Evolutionary conservation across 805 yeast species (phyloP).

Genomic region (Kluyveromyces nonfermentans): DNA sequence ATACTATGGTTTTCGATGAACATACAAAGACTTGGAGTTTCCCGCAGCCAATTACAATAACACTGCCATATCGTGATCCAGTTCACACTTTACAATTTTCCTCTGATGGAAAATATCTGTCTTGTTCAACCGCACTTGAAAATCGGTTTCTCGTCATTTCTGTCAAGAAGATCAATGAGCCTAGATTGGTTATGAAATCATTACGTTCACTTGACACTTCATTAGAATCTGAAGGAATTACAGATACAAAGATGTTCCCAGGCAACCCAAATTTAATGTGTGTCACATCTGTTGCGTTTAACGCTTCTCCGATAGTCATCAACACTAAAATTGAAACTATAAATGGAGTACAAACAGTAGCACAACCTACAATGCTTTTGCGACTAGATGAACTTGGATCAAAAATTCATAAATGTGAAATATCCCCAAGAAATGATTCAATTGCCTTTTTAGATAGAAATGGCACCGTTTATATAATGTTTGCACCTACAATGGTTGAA

Average conservation of each 20-base stretch:
- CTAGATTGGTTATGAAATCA: slow-evolving; percentile 61
- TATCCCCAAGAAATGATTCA: slow-evolving; percentile 82
- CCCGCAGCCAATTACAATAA: slow-evolving; percentile 58
- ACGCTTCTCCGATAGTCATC: slow-evolving; percentile 57
- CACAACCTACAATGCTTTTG: slow-evolving; percentile 51
- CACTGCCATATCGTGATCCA: slow-evolving; percentile 82
- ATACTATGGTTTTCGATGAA: slow-evolving; percentile 27
- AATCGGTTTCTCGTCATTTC: slow-evolving; percentile 70
- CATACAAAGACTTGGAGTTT: slow-evolving; percentile 6
- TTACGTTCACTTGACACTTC: slow-evolving; percentile 53
- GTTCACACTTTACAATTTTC: slow-evolving; percentile 68
- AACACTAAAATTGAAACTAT: slow-evolving; percentile 49
- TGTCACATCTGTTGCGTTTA: slow-evolving; percentile 51
- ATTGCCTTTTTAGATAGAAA: slow-evolving; percentile 71
- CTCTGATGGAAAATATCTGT: slow-evolving; percentile 54
- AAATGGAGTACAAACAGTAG: slow-evolving; percentile 34
- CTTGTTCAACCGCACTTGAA: slow-evolving; percentile 63
- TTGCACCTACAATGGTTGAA: slow-evolving; percentile 49
- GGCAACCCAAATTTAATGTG: slow-evolving; percentile 47
- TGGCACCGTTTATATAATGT: slow-evolving; percentile 64
- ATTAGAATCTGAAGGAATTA: slow-evolving; percentile 81
- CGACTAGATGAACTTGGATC: slow-evolving; percentile 76
- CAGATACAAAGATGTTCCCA: slow-evolving; percentile 67
- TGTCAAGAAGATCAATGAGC: slow-evolving; percentile 51
- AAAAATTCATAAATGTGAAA: slow-evolving; percentile 59